Evolutionary conservation across 176 grass and related monocot species (phyloP).

Genomic region (Paspalum notatum): DNA sequence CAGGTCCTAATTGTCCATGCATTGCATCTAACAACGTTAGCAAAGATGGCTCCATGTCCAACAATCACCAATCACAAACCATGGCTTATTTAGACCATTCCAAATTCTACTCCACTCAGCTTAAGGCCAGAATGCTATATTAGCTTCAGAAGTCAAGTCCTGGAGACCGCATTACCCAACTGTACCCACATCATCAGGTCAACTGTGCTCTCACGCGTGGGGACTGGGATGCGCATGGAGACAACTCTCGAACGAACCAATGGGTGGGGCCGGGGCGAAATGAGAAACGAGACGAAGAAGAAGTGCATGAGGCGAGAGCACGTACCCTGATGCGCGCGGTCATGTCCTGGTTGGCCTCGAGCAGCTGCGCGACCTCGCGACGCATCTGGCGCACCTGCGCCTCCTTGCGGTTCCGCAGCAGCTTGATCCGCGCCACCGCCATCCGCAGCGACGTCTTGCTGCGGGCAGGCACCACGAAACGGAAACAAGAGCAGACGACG

Average conservation of each 20-base stretch:
- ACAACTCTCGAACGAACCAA: background rate
- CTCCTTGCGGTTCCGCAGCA: constrained; percentile 84
- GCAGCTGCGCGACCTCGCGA: constrained; percentile 81
- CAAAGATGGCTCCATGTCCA: background rate
- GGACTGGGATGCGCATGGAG: background rate
- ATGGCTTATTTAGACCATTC: background rate
- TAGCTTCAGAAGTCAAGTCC: background rate
- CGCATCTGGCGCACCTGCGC: constrained; percentile 66
- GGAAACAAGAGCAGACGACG: too few relatives aligned
- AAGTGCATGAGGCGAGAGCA: background rate
- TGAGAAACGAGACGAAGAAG: background rate
- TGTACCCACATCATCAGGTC: background rate
- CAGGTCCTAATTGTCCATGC: background rate
- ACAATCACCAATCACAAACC: background rate
- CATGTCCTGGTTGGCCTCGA: constrained; percentile 76
- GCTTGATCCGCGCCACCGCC: constrained; percentile 85
- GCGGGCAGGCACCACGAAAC: too few relatives aligned
- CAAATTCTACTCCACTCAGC: background rate
- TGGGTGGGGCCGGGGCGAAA: background rate
- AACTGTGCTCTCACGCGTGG: background rate
- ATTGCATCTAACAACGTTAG: background rate
- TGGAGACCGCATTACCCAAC: background rate
- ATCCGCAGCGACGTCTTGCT: constrained; percentile 91
- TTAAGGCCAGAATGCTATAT: background rate
- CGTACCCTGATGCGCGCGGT: constrained; percentile 85